These are phyloP conservation scores for Adansonia rubrostipa DNA, from an alignment of 441 rosid species.

Conservation along the genomic window DNA sequence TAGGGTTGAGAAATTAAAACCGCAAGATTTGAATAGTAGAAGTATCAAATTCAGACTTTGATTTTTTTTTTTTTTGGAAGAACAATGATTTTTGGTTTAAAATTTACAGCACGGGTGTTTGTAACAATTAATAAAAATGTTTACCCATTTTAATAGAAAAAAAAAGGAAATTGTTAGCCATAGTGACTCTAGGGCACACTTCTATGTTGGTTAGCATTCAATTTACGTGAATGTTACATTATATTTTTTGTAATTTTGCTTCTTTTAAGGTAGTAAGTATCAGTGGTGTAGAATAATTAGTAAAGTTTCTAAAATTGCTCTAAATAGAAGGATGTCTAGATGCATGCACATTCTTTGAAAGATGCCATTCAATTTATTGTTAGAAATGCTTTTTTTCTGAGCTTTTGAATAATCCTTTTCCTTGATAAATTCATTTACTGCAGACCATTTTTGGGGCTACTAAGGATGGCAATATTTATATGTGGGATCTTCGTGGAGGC, in stretches of 20 bases:
- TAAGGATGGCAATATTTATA: slow-evolving; percentile 64
- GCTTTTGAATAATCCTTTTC: slow-evolving; percentile 19
- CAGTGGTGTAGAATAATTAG: background rate
- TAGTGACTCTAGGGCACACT: background rate
- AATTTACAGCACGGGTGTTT: background rate
- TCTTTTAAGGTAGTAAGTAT: background rate
- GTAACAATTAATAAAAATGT: background rate
- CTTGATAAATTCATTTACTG: slow-evolving; percentile 20
- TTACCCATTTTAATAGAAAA: background rate
- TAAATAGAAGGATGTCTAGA: background rate
- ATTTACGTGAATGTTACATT: slow-evolving; percentile 4
- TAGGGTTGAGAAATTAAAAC: background rate
- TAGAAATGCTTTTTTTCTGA: background rate
- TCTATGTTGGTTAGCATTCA: background rate
- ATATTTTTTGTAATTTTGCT: slow-evolving; percentile 11
- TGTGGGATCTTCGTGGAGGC: slow-evolving; percentile 98
- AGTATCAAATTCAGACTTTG: background rate
- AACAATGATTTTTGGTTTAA: background rate
- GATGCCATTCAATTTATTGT: background rate
- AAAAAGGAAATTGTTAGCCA: background rate
- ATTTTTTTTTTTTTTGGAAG: background rate
- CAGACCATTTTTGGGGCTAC: slow-evolving; percentile 86
- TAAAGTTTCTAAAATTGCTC: background rate
- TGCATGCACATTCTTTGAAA: background rate
- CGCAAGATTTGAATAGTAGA: background rate